These are phyloP conservation scores for Hansenula sp. DNA, from an alignment of 1,139 yeast genomes.

Conservation along the genomic window DNA sequence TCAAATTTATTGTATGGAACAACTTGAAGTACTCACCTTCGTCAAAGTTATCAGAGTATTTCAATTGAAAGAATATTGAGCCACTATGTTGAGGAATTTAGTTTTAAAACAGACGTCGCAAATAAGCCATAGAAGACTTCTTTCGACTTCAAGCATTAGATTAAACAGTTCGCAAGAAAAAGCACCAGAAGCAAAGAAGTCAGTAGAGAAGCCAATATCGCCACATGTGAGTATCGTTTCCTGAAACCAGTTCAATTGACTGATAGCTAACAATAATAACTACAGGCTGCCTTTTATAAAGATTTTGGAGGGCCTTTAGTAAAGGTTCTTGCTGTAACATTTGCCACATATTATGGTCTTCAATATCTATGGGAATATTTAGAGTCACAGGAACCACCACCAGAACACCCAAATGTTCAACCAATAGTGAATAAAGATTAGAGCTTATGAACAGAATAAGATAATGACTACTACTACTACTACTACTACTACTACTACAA, in stretches of 20 bases:
- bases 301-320: constrained; percentile 38
- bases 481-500: too few species aligned
- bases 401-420: constrained; percentile 3
- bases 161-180: too few species aligned
- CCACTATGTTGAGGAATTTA: too few species aligned
- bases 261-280: constrained; percentile 2
- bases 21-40: too few species aligned
- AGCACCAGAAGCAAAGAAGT: not conserved
- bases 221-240: not conserved
- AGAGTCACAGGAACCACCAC: constrained; percentile 24
- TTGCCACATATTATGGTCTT: constrained; percentile 38
- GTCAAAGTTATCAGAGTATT: too few species aligned
- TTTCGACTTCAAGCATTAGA: not conserved
- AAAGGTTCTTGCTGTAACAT: constrained; percentile 35
- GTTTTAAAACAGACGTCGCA: too few species aligned
- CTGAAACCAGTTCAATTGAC: not conserved
- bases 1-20: too few species aligned
- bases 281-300: constrained; percentile 34
- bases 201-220: not conserved
- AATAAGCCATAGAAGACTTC: not conserved
- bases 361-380: constrained; percentile 35
- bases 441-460: not conserved
- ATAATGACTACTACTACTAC: too few species aligned
- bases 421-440: not conserved
- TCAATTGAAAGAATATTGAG: too few species aligned